Base-by-base conservation (phyloP, 75 land plant species). In the Cryptomeria japonica region DNA sequence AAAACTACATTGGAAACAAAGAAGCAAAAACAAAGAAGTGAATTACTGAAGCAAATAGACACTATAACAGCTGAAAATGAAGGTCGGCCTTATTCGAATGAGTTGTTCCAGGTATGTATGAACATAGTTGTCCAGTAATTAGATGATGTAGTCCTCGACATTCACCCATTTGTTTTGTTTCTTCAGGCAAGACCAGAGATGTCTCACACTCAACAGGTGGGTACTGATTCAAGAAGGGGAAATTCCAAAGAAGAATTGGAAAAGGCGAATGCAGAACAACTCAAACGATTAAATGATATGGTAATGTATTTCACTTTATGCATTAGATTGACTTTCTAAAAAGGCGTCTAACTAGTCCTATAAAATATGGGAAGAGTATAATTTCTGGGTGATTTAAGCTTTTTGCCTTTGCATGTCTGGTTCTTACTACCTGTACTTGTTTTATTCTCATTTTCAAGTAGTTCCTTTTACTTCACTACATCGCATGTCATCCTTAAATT, bases 61-160 rank as follows among this genome's bases (percentile, higher is more conserved):
- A 83, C 28, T 14, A 91, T 97, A 41, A 76, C 92, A 5, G 32
- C 76, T 68, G 84, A 88, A 58, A 95, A 95, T 88, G 92, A 87
- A 79, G 95, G 95, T 34, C 86, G 84, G 46, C 96, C 96, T 46
- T 96, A 92, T 47, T 80, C 94, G 38, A 91, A 94, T 87, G 92
- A 96, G 86, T n/a, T 94, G 37, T 96, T 95, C 84, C 90, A 92
- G 96, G 96, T 94, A 15, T 73, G 41, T 41, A 32, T 41, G 72
- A 46, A 13, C 32, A 39, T 19, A 22, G n/a, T 61, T 3, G 39
- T n/a, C n/a, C 6, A 76, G 5, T 80, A 8, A 42, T 41, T 80
- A 38, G 10, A 8, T 80, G 22, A 3, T 5, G 47, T 16, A 61
- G 70, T n/a, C 70, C 28, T 61, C 28, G 2, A 13, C 46, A 32